A percentile compares a stretch with the other conserved stretches of the same genome.
These are phyloP conservation scores for Pseudocercospora eumusae DNA, from an alignment of 2,329 filamentous ascomycete genomes.

Conservation along the genomic window DNA sequence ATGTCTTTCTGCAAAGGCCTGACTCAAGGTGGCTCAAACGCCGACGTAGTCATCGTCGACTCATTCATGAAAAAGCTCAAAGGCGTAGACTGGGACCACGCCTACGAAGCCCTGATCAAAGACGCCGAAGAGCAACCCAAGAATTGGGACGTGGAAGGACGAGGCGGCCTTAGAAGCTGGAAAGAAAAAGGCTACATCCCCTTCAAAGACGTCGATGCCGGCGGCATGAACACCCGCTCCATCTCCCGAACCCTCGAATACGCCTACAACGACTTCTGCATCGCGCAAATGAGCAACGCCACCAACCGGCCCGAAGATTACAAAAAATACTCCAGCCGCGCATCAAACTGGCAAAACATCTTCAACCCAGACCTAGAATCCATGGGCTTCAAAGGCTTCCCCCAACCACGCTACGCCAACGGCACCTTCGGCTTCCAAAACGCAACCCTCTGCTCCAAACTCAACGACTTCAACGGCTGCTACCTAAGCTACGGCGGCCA, in stretches of 20 bases:
- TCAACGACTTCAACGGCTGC: slow-evolving; percentile 28
- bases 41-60: slow-evolving; percentile 69
- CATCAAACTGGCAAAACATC: slow-evolving; percentile 61
- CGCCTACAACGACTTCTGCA: slow-evolving; percentile 72
- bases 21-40: slow-evolving; percentile 74
- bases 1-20: slow-evolving; percentile 73
- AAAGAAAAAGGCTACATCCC: slow-evolving; percentile 45
- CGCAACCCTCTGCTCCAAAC: slow-evolving; percentile 25
- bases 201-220: slow-evolving; percentile 51
- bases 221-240: slow-evolving; percentile 58
- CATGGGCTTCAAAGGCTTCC: slow-evolving; percentile 30
- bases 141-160: slow-evolving; percentile 42
- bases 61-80: slow-evolving; percentile 64
- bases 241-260: slow-evolving; percentile 45
- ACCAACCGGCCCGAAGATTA: slow-evolving; percentile 58
- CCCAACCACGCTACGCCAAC: slow-evolving; percentile 25
- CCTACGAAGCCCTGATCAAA: slow-evolving; percentile 37
- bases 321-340: slow-evolving; percentile 58
- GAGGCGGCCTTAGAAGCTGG: slow-evolving; percentile 46
- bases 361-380: slow-evolving; percentile 26
- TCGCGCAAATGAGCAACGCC: slow-evolving; percentile 61
- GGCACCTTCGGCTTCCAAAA: slow-evolving; percentile 28
- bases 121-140: slow-evolving; percentile 36
- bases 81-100: slow-evolving; percentile 46
- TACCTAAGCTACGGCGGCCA: slow-evolving; percentile 42